Conservation (phyloP, 148 eudicot species). For the Nepenthes gracilis region DNA sequence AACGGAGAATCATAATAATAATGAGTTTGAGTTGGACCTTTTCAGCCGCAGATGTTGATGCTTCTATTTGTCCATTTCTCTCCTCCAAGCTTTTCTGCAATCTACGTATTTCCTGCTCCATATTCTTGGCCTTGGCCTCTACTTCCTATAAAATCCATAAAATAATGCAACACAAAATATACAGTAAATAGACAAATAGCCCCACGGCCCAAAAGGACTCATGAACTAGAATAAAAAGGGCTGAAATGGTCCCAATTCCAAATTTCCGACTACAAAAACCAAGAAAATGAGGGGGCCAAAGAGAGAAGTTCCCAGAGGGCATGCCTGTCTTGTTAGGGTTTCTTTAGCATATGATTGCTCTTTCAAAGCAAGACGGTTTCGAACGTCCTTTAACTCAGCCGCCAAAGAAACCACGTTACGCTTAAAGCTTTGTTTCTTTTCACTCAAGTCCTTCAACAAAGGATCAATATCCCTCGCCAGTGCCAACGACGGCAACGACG, state of each 20-base stretch:
- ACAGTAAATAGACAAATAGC: background rate
- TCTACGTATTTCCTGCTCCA: constrained; percentile 57
- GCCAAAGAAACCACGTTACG: constrained; percentile 76
- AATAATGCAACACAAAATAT: background rate
- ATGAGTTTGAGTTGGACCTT: constrained; percentile 32
- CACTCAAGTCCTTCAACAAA: constrained; percentile 76
- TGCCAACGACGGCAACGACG: constrained; percentile 10
- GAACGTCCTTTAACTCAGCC: constrained; percentile 79
- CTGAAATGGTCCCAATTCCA: background rate
- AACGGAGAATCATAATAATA: background rate
- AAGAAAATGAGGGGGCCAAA: constrained; percentile 2
- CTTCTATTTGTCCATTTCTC: constrained; percentile 48
- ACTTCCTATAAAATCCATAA: constrained; percentile 48
- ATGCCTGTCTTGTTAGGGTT: constrained; percentile 75
- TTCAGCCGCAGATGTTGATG: constrained; percentile 49
- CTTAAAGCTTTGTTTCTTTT: constrained; percentile 67
- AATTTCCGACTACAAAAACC: background rate
- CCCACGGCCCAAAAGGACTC: background rate
- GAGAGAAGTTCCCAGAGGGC: constrained; percentile 1
- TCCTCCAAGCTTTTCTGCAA: constrained; percentile 76
- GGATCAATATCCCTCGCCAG: constrained; percentile 48
- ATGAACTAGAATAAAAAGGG: background rate
- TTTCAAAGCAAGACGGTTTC: constrained; percentile 54
- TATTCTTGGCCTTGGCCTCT: constrained; percentile 58
- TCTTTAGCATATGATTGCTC: constrained; percentile 58